Conservation (phyloP, 495 filamentous ascomycete species). For the Penicillium coffeae region DNA sequence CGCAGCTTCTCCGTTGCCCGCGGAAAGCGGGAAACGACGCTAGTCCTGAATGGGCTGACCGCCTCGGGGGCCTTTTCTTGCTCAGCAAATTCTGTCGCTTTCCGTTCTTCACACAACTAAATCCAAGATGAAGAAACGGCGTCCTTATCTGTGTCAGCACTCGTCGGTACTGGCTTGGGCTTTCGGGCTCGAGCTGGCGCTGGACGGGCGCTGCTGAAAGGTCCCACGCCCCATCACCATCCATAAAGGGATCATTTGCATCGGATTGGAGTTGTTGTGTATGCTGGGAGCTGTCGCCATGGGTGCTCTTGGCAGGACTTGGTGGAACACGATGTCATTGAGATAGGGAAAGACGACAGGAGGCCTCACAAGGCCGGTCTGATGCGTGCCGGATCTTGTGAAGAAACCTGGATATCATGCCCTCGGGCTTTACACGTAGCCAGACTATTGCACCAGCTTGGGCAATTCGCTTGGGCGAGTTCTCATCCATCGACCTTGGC, state of each 20-base stretch:
- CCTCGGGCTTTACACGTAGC: no score
- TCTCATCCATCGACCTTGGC: no score
- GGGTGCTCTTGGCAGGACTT: background rate
- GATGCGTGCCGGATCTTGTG: no score
- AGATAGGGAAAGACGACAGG: background rate
- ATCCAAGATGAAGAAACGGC: constrained; percentile 53
- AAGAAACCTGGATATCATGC: no score
- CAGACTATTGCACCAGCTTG: no score
- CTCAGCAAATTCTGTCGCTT: constrained; percentile 18
- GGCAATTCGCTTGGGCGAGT: no score
- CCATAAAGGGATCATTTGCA: constrained; percentile 41
- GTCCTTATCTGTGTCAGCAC: constrained; percentile 42
- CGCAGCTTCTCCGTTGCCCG: constrained; percentile 38
- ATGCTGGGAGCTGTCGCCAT: background rate
- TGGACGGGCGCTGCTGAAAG: constrained; percentile 50
- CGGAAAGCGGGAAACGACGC: constrained; percentile 36
- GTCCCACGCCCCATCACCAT: constrained; percentile 48
- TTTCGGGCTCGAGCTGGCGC: constrained; percentile 20
- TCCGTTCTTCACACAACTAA: constrained; percentile 51
- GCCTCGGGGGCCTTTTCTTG: constrained; percentile 17
- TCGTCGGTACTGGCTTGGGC: constrained; percentile 32
- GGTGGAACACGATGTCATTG: background rate
- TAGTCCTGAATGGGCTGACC: constrained; percentile 27
- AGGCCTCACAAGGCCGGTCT: no score
- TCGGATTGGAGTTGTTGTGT: constrained; percentile 50